Conservation (phyloP, 83 land plant species). For the Diphasiastrum complanatum region DNA sequence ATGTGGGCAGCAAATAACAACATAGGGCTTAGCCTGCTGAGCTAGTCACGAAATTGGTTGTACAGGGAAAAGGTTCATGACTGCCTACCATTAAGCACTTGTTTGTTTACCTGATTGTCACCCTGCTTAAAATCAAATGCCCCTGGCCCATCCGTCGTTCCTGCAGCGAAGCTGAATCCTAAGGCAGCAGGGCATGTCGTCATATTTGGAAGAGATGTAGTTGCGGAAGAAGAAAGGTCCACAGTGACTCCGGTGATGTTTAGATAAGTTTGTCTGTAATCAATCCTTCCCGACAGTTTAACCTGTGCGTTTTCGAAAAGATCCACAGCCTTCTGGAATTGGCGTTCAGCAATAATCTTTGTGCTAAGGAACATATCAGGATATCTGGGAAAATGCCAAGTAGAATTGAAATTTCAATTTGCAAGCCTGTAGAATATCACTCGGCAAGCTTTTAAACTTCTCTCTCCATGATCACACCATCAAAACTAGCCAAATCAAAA, state of each 20-base stretch:
- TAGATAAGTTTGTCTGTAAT: slow-evolving; percentile 61
- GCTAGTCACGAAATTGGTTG: too few species aligned
- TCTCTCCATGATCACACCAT: neutral
- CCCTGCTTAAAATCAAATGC: slow-evolving; percentile 98
- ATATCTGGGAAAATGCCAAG: slow-evolving; percentile 34
- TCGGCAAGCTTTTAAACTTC: neutral
- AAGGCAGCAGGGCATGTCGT: slow-evolving; percentile 95
- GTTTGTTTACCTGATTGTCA: slow-evolving; percentile 73
- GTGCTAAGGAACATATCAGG: slow-evolving; percentile 93
- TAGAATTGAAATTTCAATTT: neutral
- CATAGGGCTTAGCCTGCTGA: neutral
- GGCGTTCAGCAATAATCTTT: slow-evolving; percentile 67
- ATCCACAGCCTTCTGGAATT: slow-evolving; percentile 57
- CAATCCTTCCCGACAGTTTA: slow-evolving; percentile 58
- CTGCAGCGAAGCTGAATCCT: slow-evolving; percentile 97
- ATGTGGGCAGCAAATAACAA: neutral
- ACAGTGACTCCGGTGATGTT: slow-evolving; percentile 71
- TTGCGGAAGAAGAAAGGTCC: too few species aligned
- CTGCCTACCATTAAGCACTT: too few species aligned
- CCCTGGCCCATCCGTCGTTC: slow-evolving; percentile 99
- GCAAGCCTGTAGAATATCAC: neutral
- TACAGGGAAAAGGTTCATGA: too few species aligned
- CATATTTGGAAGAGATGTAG: too few species aligned
- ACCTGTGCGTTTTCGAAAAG: slow-evolving; percentile 69
- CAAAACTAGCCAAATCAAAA: neutral